Evolutionary conservation across 306 rosid genomes (phyloP), one percentile per base, ranked within the genome.

Genomic region (Lathyrus tuberosus): DNA sequence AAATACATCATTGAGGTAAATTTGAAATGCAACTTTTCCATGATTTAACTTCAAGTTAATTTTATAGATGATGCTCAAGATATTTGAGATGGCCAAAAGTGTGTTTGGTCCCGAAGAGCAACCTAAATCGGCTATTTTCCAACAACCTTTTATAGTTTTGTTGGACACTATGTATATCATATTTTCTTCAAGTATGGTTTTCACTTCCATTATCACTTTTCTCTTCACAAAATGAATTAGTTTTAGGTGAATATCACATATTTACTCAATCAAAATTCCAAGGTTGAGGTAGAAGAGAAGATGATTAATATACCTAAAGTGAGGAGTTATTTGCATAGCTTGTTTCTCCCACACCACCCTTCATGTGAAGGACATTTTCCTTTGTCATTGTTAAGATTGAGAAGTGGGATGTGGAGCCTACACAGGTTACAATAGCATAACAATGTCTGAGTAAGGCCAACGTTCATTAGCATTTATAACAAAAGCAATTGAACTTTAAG

Each of bases 1-100:
- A 0, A 75, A 85, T 14, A 87, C 78, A 66, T 85, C 88, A 12
- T 88, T 88, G 1, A 85, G 56, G 20, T 79, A 81, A 2, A 78
- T 62, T 71, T 81, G 90, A 10, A 82, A 56, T 12, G 26, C 9
- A 0, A 75, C 65, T 30, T 74, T 15, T 4, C 4, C 28, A 31
- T 57, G 18, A 11, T 28, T 28, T 57, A 57, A 22, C 0, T 10
- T 9, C 46, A 35, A 31, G 15, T 8, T 35, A 35, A 0, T 60
- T 9, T 60, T 60, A 60, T 4, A 0, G 18, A 60, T 35, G n/a
- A 60, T 60, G 28, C 16, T 9, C 8, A 60, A 0, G 26, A 60
- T 60, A 9, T 60, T 60, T 15, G 44, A 33, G 8, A 60, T 4
- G n/a, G 4, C 12, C 8, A 16, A 15, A 15, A 35, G 44, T n/a